A percentile compares a stretch with the other conserved stretches of the same genome.
Conservation (phyloP, 1,284 basidiomycete genomes). For the Cystobasidium sp. region DNA sequence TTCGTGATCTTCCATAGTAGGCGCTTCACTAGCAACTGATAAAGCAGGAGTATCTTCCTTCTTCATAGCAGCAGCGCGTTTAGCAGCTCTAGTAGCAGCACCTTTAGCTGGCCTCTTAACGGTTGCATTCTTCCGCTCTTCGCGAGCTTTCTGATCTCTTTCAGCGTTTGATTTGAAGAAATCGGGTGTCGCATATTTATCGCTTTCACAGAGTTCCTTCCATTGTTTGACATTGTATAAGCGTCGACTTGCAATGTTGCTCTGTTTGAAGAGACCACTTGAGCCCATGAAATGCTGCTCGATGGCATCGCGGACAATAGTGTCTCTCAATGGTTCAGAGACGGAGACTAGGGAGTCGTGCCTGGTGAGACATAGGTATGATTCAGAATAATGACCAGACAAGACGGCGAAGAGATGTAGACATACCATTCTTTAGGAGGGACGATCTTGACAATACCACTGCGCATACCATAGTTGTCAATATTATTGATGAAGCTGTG, state of each 20-base stretch:
- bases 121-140: constrained; percentile 63
- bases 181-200: constrained; percentile 49
- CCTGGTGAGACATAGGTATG: constrained; percentile 61
- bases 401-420: too few species aligned
- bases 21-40: constrained; percentile 11
- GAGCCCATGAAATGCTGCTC: constrained; percentile 88
- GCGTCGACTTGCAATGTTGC: constrained; percentile 86
- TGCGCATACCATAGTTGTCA: constrained; percentile 82
- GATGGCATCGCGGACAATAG: constrained; percentile 81
- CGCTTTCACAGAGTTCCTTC: constrained; percentile 48
- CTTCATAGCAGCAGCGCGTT: constrained; percentile 2
- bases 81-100: constrained; percentile 63
- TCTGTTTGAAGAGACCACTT: constrained; percentile 82
- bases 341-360: constrained; percentile 71
- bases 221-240: constrained; percentile 57
- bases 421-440: constrained; percentile 88
- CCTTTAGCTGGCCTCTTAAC: constrained; percentile 60
- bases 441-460: constrained; percentile 91
- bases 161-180: constrained; percentile 39
- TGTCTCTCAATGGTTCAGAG: constrained; percentile 66
- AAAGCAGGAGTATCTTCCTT: constrained; percentile 13
- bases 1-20: constrained; percentile 15
- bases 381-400: too few species aligned
- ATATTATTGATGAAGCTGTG: constrained; percentile 79
- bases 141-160: constrained; percentile 56